These are phyloP conservation scores for Citeromyces nyonsensis DNA, from an alignment of 805 yeast genomes.

Conservation along the genomic window DNA sequence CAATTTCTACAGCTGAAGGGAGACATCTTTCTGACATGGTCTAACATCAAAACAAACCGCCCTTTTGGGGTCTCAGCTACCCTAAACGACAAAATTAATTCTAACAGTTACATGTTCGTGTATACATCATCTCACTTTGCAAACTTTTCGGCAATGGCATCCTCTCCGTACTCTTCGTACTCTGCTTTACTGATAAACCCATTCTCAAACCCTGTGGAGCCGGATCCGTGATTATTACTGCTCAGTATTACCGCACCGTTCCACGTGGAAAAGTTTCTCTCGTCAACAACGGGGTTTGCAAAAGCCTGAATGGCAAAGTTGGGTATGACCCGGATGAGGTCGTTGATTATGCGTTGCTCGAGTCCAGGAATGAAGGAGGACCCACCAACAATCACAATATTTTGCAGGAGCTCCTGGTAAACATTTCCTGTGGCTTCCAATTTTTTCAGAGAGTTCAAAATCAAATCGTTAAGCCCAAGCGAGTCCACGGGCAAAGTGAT, in stretches of 20 bases:
- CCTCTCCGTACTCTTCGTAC: slow-evolving; percentile 48
- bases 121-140: too few relatives aligned
- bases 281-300: slow-evolving; percentile 23
- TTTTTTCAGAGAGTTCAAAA: slow-evolving; percentile 26
- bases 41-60: too few relatives aligned
- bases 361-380: slow-evolving; percentile 39
- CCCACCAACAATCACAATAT: slow-evolving; percentile 49
- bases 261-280: slow-evolving; percentile 49
- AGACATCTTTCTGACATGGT: too few relatives aligned
- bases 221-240: slow-evolving; percentile 28
- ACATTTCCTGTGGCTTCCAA: slow-evolving; percentile 26
- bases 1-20: too few relatives aligned
- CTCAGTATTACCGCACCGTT: slow-evolving; percentile 61
- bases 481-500: slow-evolving; percentile 32
- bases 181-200: slow-evolving; percentile 49
- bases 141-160: slow-evolving; percentile 24
- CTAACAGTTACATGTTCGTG: too few relatives aligned
- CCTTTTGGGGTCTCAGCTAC: too few relatives aligned
- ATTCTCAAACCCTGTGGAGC: too few relatives aligned
- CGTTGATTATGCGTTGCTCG: slow-evolving; percentile 36
- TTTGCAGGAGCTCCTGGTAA: slow-evolving; percentile 22
- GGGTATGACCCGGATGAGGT: slow-evolving; percentile 38
- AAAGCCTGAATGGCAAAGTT: slow-evolving; percentile 25
- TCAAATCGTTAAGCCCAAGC: slow-evolving; percentile 28
- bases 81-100: too few relatives aligned